Evolutionary conservation across 768 basidiomycete genomes (phyloP), one percentile per base, ranked within the genome.

Genomic region (Coprinellus aureogranulatus): DNA sequence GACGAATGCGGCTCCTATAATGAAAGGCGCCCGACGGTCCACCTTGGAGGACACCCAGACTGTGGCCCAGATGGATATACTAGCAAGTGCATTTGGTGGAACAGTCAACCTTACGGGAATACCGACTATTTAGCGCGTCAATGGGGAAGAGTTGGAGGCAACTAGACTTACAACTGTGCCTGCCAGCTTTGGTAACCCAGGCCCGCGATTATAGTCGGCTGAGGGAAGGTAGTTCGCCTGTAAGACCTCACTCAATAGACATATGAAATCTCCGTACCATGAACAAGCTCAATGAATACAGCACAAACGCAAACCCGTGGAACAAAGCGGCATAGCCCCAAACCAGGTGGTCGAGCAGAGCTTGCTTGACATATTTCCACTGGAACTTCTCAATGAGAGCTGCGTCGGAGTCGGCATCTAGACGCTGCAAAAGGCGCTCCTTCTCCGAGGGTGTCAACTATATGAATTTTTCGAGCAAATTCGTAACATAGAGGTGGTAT

Each of bases 251-350:
- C 47, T 26, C 4, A 34, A 55, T 28, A 59, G 22, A 39, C 42
- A 25, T 27, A 41, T 49, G 20, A 18, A 41, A 61, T 73, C 27
- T 18, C n/a, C 49, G 30, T 63, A 81, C 81, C 77, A 85, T 59
- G 69, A 86, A 86, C 6, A 87, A 68, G 65, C 81, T 83, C 59
- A 84, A 64, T 16, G 83, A 82, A 63, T 84, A 85, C 22, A 82
- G 62, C 10, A 79, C 82, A 61, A 84, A 85, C 2, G 85, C 79
- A 62, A 81, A 84, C 1, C 81, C 84, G 58, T 86, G 85, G 68
- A 86, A 86, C 1, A 86, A 70, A 20, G 84, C 62, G 0, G 82
- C 82, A 64, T 87, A 87, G 3, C 72, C 79, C 81, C 83, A 85
- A 14, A 83, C 80, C 16, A 86, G 70, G 57, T 80, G 84, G 60